Evolutionary conservation across 345 rosid species (phyloP).

Genomic region (Litchi chinensis): DNA sequence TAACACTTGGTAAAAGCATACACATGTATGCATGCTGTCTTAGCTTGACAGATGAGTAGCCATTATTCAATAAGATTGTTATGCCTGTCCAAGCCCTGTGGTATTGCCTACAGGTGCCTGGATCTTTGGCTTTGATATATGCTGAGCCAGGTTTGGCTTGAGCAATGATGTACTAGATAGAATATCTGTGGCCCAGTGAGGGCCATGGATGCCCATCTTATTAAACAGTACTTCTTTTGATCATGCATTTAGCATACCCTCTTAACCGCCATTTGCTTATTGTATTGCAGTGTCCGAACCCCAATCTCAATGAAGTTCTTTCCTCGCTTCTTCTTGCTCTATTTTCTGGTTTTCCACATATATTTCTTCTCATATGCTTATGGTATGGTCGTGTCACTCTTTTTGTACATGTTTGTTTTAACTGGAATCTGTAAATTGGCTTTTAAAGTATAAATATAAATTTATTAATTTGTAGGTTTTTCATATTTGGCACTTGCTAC

Average conservation of each 20-base stretch:
- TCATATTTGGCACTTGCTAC: conserved; percentile 92
- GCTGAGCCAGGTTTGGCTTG: background rate
- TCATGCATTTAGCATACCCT: background rate
- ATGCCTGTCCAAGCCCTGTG: background rate
- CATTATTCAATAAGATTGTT: background rate
- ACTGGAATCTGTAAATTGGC: background rate
- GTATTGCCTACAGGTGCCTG: background rate
- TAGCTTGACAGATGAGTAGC: background rate
- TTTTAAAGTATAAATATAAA: background rate
- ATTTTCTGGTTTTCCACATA: conserved; percentile 97
- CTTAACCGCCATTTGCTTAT: background rate
- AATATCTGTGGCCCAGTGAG: background rate
- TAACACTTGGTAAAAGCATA: background rate
- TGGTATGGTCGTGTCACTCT: conserved; percentile 49
- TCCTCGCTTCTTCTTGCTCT: conserved; percentile 96
- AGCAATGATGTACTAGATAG: background rate
- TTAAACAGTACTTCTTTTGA: background rate
- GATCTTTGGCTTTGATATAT: background rate
- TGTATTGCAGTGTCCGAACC: conserved; percentile 83
- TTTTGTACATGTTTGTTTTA: conserved; percentile 1
- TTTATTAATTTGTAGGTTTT: conserved; percentile 59
- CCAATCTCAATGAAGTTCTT: conserved; percentile 99
- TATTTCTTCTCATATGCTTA: conserved; percentile 93
- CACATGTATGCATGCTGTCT: conserved; percentile 5
- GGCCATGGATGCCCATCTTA: background rate